Conservation (phyloP, 2,329 filamentous ascomycete species). For the Thelonectria olida region DNA sequence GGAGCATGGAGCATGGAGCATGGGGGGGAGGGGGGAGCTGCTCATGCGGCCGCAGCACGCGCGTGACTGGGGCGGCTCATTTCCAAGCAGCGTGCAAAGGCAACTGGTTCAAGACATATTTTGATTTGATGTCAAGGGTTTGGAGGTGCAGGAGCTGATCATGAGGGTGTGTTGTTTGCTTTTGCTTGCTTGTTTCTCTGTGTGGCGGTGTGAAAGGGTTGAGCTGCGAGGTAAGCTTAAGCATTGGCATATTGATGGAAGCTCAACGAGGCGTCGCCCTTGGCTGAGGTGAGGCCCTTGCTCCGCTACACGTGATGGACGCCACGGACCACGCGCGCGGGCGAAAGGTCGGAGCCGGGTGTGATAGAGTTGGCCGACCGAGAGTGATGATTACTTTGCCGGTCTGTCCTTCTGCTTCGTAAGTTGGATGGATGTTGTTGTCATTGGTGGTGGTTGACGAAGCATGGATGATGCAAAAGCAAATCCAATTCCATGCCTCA, state of each 20-base stretch:
- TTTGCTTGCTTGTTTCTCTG: neutral
- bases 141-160: neutral
- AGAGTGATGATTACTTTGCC: no score
- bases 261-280: no score
- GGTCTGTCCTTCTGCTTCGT: no score
- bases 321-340: slow-evolving; percentile 2
- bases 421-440: no score
- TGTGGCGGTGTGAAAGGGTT: slow-evolving; percentile 12
- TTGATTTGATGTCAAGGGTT: slow-evolving; percentile 6
- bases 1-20: no score
- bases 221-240: neutral
- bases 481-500: neutral
- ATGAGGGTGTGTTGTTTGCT: neutral
- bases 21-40: slow-evolving; percentile 22
- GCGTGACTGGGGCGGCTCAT: slow-evolving; percentile 32
- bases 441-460: no score
- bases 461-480: neutral
- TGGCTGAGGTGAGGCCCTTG: no score
- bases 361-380: neutral
- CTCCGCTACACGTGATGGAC: slow-evolving; percentile 10
- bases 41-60: slow-evolving; percentile 40
- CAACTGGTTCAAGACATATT: slow-evolving; percentile 13
- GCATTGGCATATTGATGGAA: no score
- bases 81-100: slow-evolving; percentile 14
- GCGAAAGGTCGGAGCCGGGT: neutral